Evolutionary conservation across 2,329 filamentous ascomycete species (phyloP).

Genomic region (Cryoendolithus antarcticus): DNA sequence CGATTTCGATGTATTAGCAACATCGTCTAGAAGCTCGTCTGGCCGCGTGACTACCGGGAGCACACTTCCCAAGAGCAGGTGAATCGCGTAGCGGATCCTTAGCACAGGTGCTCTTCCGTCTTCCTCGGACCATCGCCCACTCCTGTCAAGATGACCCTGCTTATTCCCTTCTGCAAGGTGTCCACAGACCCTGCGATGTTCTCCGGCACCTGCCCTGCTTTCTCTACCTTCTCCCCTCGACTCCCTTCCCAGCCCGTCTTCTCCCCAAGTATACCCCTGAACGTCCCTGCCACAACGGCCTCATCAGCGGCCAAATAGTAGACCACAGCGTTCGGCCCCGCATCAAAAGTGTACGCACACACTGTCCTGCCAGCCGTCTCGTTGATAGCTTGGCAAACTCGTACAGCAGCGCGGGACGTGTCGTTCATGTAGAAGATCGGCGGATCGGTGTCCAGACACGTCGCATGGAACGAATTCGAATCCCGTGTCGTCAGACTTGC

Average conservation of each 20-base stretch:
- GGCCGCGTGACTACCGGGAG: no score
- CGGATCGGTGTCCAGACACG: constrained; percentile 86
- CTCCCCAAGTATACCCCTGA: constrained; percentile 53
- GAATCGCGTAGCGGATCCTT: background rate
- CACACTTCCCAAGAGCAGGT: no score
- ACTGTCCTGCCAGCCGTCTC: constrained; percentile 62
- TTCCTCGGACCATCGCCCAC: constrained; percentile 82
- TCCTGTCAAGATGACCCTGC: constrained; percentile 77
- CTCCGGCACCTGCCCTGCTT: constrained; percentile 41
- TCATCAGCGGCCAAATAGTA: constrained; percentile 82
- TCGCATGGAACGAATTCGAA: constrained; percentile 93
- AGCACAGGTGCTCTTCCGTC: constrained; percentile 48
- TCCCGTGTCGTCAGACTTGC: constrained; percentile 94
- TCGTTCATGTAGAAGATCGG: constrained; percentile 99
- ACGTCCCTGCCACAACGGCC: constrained; percentile 59
- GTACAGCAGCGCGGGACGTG: constrained; percentile 72
- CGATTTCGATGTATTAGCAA: no score
- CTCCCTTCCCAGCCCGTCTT: constrained; percentile 60
- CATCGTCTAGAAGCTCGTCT: no score
- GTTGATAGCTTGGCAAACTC: constrained; percentile 84
- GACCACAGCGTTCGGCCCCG: constrained; percentile 89
- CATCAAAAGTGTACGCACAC: constrained; percentile 94
- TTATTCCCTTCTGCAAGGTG: constrained; percentile 62
- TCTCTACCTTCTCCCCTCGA: constrained; percentile 41
- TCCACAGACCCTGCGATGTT: constrained; percentile 45